phyloP scores from a whole-genome alignment of 2,329 filamentous ascomycete genomes.

The Penicillium paneum region DNA sequence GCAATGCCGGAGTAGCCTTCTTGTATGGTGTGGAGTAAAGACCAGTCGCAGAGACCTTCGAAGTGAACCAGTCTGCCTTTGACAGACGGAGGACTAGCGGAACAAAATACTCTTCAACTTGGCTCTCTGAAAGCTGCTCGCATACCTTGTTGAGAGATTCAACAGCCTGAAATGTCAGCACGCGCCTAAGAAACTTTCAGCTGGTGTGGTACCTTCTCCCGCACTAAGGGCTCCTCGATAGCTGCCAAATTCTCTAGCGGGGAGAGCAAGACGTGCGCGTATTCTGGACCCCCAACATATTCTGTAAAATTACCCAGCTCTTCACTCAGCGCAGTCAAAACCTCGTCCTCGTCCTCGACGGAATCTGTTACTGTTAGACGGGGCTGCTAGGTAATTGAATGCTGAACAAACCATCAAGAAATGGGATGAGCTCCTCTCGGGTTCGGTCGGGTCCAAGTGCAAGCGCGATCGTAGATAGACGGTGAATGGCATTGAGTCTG shows the following conservation, averaged over 20 bases:
- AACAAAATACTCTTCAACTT: constrained; percentile 97
- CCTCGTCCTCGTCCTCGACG: constrained; percentile 98
- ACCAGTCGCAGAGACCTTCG: constrained; percentile 95
- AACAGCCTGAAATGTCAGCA: constrained; percentile 65
- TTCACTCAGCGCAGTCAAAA: constrained; percentile 92
- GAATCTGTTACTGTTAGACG: constrained; percentile 65
- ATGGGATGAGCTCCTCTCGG: constrained; percentile 96
- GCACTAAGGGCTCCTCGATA: constrained; percentile 95
- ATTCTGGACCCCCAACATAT: constrained; percentile 91
- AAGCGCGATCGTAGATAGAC: constrained; percentile 95
- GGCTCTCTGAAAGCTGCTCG: constrained; percentile 80
- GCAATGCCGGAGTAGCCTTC: constrained; percentile 80
- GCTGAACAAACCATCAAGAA: constrained; percentile 80
- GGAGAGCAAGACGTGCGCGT: constrained; percentile 92
- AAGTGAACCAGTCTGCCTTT: constrained; percentile 99
- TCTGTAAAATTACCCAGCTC: constrained; percentile 96
- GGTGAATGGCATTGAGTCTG: constrained; percentile 96
- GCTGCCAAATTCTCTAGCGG: constrained; percentile 96
- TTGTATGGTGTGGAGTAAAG: constrained; percentile 92
- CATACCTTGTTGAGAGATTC: constrained; percentile 99
- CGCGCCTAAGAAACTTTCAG: not conserved
- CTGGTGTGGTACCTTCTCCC: constrained; percentile 73
- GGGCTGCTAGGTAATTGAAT: constrained; percentile 11
- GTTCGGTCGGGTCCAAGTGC: constrained; percentile 94
- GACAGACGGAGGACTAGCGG: constrained; percentile 92